Percentiles rank a stretch among this genome's conserved stretches.
Evolutionary conservation across 768 basidiomycete genomes (phyloP).

Genomic region (Amanita jacksonii): DNA sequence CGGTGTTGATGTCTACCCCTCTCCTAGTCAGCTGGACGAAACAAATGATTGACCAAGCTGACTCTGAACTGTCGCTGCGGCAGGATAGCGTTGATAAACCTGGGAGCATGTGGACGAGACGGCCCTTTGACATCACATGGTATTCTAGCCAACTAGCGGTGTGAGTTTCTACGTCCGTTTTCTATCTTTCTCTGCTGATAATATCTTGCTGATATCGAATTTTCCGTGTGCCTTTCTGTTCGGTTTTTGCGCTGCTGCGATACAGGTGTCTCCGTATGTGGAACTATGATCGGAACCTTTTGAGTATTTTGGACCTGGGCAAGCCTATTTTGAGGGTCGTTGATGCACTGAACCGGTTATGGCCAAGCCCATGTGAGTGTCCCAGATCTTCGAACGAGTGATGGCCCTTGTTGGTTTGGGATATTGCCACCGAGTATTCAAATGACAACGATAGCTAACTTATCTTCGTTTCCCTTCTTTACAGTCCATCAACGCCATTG

Average conservation of each 20-base stretch:
- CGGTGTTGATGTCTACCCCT: slow-evolving; percentile 2
- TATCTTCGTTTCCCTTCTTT: slow-evolving; percentile 1
- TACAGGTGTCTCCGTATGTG: slow-evolving; percentile 56
- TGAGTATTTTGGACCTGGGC: slow-evolving; percentile 54
- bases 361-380: slow-evolving; percentile 45
- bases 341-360: slow-evolving; percentile 59
- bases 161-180: slow-evolving; percentile 25
- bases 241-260: not conserved
- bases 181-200: not conserved
- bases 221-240: not conserved
- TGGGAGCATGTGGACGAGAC: slow-evolving; percentile 43
- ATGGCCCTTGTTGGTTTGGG: not conserved
- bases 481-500: slow-evolving; percentile 40
- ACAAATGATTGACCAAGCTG: slow-evolving; percentile 53
- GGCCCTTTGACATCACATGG: slow-evolving; percentile 67
- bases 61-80: slow-evolving; percentile 37
- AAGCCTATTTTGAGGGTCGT: slow-evolving; percentile 54
- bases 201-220: not conserved
- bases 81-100: slow-evolving; percentile 38
- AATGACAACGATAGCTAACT: too few species aligned
- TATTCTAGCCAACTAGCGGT: slow-evolving; percentile 57
- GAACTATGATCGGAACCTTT: slow-evolving; percentile 48
- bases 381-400: not conserved
- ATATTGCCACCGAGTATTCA: too few species aligned
- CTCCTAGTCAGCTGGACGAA: slow-evolving; percentile 56